Evolutionary conservation across 2,329 filamentous ascomycete genomes (phyloP).

Genomic region (Torrubiella hemipterigena): DNA sequence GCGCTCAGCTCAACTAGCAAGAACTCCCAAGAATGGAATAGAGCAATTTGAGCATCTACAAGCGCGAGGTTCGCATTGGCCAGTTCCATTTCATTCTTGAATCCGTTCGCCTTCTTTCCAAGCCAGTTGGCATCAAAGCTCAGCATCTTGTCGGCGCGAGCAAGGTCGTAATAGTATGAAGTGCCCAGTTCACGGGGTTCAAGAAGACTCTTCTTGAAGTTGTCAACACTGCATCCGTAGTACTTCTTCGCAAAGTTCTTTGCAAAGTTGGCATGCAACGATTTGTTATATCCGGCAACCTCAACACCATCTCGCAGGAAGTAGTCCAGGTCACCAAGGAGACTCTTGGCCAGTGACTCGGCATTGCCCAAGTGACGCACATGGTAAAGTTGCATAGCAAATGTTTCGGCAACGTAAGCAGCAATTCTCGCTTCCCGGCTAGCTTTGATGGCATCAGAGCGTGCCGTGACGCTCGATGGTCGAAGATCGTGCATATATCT

Average conservation of each 20-base stretch:
- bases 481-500: slow-evolving; percentile 53
- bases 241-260: slow-evolving; percentile 77
- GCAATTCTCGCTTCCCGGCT: slow-evolving; percentile 60
- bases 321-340: slow-evolving; percentile 68
- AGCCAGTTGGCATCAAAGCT: slow-evolving; percentile 68
- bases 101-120: slow-evolving; percentile 57
- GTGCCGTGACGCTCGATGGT: slow-evolving; percentile 37
- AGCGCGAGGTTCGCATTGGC: slow-evolving; percentile 87
- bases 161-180: slow-evolving; percentile 75
- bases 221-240: slow-evolving; percentile 56
- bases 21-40: slow-evolving; percentile 84
- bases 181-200: slow-evolving; percentile 54
- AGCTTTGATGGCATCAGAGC: slow-evolving; percentile 41
- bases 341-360: slow-evolving; percentile 51
- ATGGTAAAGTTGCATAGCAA: slow-evolving; percentile 84
- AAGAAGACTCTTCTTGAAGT: slow-evolving; percentile 68
- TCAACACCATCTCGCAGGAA: slow-evolving; percentile 66
- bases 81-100: slow-evolving; percentile 68
- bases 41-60: slow-evolving; percentile 78
- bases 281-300: slow-evolving; percentile 75
- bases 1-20: slow-evolving; percentile 74
- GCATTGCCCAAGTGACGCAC: slow-evolving; percentile 64
- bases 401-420: slow-evolving; percentile 73
- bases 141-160: slow-evolving; percentile 64
- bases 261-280: slow-evolving; percentile 73